Conservation (phyloP, 108 stramenopile genomes). For the Seminavis robusta region DNA sequence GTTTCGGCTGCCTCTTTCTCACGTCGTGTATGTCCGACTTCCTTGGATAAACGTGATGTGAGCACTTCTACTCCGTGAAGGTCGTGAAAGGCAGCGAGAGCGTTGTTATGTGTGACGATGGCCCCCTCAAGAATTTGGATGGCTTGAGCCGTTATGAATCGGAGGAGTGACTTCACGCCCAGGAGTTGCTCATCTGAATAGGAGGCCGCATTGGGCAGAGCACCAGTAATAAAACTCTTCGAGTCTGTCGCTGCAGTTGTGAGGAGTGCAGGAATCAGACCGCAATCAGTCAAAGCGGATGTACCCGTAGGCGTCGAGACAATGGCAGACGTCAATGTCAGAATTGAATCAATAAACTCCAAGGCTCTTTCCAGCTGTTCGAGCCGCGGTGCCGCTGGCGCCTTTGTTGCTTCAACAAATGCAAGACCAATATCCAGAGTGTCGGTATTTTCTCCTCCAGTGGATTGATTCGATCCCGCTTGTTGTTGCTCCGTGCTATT, state of each 20-base stretch:
- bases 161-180: conserved; percentile 31
- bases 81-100: conserved; percentile 85
- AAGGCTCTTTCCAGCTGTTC: conserved; percentile 58
- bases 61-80: conserved; percentile 76
- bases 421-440: conserved; percentile 70
- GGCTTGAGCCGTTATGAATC: conserved; percentile 80
- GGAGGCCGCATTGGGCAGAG: background rate
- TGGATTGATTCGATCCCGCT: background rate
- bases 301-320: conserved; percentile 82
- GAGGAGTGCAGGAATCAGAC: conserved; percentile 87
- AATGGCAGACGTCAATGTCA: conserved; percentile 81
- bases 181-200: background rate
- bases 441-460: background rate
- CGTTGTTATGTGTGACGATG: conserved; percentile 80
- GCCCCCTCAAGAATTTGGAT: conserved; percentile 90
- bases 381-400: conserved; percentile 38
- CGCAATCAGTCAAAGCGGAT: conserved; percentile 87
- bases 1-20: conserved; percentile 7
- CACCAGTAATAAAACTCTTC: background rate
- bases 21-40: conserved; percentile 26
- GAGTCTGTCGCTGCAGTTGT: conserved; percentile 44
- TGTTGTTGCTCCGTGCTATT: background rate
- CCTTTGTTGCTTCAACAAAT: conserved; percentile 75
- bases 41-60: conserved; percentile 53
- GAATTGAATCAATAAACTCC: conserved; percentile 81